Evolutionary conservation across 73 alveolate species (phyloP), one percentile per base, ranked within the genome.

Genomic region (Urostyla sp.): DNA sequence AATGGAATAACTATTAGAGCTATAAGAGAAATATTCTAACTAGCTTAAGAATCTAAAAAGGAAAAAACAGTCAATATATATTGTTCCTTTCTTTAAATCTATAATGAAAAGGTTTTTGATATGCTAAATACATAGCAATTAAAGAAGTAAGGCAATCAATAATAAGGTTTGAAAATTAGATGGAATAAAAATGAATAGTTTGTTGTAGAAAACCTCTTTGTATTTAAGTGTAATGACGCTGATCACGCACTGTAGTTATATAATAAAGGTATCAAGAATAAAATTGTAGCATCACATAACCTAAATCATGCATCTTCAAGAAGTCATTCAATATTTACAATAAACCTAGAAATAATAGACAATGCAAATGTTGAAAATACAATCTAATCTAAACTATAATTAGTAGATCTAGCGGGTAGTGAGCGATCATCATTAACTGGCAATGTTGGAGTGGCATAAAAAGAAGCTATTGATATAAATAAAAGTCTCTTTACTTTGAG

Each of bases 321-420:
- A 31, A 92, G 98, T 10, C 99, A 97, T 92, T 89, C 98, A 28
- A 94, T 97, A 24, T 90, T 97, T 67, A 94, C 96, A 58, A 50
- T 97, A 7, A 90, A 78, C 31, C 55, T 96, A n/a, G 94, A 92
- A 40, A 87, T 90, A 44, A 90, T 80, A 24, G 96, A 94, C 26
- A 46, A 60, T 5, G 77, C 85, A 16, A 85, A 91, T 28, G 91
- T 87, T 26, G 98, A 96, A 59, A 94, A 87, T 56, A 66, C 81
- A 13, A 84, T 88, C 31, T 73, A 67, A 28, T 85, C 98, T 24
- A 97, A 97, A 78, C 91, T 97, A 55, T 88, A 95, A 66, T 77
- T 97, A 31, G 98, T 97, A 0, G 99, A 97, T 89, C 85, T 97
- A 59, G 99, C 99, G 13, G 99, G 99, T 15, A 85, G 97, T 61